Percentiles rank a stretch among this genome's conserved stretches.
These are phyloP conservation scores for Eremochloa ophiuroides DNA, from an alignment of 176 grass and related monocot species.

Conservation along the genomic window DNA sequence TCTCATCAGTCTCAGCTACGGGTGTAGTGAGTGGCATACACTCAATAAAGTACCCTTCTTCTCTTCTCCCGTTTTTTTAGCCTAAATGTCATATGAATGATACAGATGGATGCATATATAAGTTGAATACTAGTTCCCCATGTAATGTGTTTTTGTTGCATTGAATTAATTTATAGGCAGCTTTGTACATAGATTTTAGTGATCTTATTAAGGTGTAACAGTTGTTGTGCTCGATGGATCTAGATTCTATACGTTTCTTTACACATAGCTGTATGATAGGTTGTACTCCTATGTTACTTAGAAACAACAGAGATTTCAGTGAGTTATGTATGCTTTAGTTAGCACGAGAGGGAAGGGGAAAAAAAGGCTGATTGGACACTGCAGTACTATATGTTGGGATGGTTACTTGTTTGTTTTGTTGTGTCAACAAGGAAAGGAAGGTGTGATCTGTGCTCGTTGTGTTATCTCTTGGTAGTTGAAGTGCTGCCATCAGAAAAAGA, in stretches of 20 bases:
- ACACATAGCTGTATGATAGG: background rate
- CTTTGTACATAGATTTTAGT: background rate
- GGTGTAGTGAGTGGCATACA: background rate
- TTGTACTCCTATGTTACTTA: background rate
- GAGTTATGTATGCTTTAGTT: background rate
- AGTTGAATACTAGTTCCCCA: background rate
- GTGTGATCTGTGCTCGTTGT: background rate
- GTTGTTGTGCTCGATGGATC: background rate
- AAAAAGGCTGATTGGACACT: background rate
- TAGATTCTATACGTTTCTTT: background rate
- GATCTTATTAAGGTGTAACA: background rate
- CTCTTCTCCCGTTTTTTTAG: background rate
- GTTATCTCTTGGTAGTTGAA: constrained; percentile 19
- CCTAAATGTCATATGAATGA: background rate
- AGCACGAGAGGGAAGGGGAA: background rate
- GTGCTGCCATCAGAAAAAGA: background rate
- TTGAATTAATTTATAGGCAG: background rate
- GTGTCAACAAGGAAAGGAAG: background rate
- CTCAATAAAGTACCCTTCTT: background rate
- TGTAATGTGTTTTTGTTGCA: background rate
- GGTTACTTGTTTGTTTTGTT: background rate
- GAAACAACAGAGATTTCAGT: background rate
- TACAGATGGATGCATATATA: constrained; percentile 7
- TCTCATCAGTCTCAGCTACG: constrained; percentile 2
- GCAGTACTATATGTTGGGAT: background rate